Base-by-base conservation (phyloP, 805 yeast genomes). In the Tetrapisispora phaffii region DNA sequence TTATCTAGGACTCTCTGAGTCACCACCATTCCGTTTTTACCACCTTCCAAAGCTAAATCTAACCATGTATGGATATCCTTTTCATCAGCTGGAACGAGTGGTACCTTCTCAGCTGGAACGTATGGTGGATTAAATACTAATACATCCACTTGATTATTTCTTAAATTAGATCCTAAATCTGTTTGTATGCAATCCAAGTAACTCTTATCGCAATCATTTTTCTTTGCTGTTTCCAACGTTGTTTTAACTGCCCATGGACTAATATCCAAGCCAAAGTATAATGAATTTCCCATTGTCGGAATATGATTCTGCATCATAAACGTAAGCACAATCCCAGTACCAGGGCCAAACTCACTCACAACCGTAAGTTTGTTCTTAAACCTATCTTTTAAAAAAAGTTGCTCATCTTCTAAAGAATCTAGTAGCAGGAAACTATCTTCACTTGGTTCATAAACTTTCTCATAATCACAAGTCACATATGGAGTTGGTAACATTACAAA, bases 91-190 rank as follows among this genome's bases (percentile, higher is more conserved):
- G 93, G 93, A 1, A 75, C 52, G 0, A 50, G 57, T 0, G 97
- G 97, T 0, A 86, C 83, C 0, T 56, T 58, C 47, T 80, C 88
- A 1, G 90, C 85, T 0, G 98, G 98, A 1, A 93, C 98, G 59
- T 93, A 93, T 0, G 98, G 98, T 0, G 98, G 98, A 57, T 93
- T 93, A 65, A 93, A 93, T 1, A 93, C 70, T 20, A 93, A 66
- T 1, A 90, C 46, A 56, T 93, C 97, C 1, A 88, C 72, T 4
- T 65, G 42, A 2, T 70, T 53, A 0, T 57, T 56, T 12, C 74
- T 60, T 9, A 87, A 50, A 2, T 77, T 70, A 9, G 72, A 54
- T 0, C 83, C 73, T 26, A 88, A 63, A 55, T 76, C 75, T 59
- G 79, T 73, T 47, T 83, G 85, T 1, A 82, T 45, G 0, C 70